Conservation (phyloP, 2,329 filamentous ascomycete genomes). For the Dichotomopilus funicola region DNA sequence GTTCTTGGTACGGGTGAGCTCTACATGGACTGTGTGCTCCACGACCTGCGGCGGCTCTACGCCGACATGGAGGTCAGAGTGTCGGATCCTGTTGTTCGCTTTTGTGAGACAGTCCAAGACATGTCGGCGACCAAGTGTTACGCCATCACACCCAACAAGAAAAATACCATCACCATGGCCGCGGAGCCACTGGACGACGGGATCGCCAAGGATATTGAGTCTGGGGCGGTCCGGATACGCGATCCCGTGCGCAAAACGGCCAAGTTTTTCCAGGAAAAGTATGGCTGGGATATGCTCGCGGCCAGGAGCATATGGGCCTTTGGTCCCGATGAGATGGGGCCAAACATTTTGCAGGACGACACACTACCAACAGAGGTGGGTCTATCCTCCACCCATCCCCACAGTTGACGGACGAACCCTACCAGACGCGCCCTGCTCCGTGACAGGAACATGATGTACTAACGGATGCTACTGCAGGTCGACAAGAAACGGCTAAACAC, state of each 20-base stretch:
- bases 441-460: constrained; percentile 7
- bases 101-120: constrained; percentile 96
- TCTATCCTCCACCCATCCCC: constrained; percentile 16
- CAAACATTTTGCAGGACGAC: constrained; percentile 95
- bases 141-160: constrained; percentile 96
- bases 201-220: constrained; percentile 91
- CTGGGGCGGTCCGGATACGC: constrained; percentile 80
- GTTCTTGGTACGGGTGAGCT: constrained; percentile 91
- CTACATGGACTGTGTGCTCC: constrained; percentile 99
- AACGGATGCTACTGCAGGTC: constrained; percentile 44
- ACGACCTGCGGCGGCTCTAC: constrained; percentile 88
- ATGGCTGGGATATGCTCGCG: constrained; percentile 93
- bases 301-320: constrained; percentile 98
- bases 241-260: constrained; percentile 90
- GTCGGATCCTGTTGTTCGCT: constrained; percentile 92
- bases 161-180: constrained; percentile 98
- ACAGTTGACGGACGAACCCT: background rate
- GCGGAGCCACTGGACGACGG: constrained; percentile 93
- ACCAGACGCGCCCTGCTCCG: too few relatives aligned
- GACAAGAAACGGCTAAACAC: constrained; percentile 84
- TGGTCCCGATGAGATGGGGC: constrained; percentile 87
- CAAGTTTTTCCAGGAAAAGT: constrained; percentile 94
- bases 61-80: constrained; percentile 99
- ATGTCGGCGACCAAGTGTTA: constrained; percentile 98
- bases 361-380: constrained; percentile 79